Evolutionary conservation across 805 yeast species (phyloP).

Genomic region (Candida namnaoensis): DNA sequence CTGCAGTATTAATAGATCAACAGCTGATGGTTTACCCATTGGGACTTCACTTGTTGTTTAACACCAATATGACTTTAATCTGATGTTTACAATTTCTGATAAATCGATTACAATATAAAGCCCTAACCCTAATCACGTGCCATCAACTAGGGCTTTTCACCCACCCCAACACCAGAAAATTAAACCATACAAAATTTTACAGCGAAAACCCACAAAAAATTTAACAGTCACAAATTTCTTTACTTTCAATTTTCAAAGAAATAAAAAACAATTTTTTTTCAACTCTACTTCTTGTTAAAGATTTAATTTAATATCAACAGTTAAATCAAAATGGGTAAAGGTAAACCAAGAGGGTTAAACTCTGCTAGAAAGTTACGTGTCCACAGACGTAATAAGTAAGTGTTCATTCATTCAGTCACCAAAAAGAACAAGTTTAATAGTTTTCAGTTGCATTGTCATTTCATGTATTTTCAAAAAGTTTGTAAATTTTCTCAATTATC

Average conservation of each 20-base stretch:
- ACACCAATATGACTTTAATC: too few relatives aligned
- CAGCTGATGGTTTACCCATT: constrained; percentile 7
- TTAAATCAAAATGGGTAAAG: constrained; percentile 83
- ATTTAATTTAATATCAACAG: constrained; percentile 10
- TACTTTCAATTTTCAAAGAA: background rate
- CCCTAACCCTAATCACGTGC: too few relatives aligned
- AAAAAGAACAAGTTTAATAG: background rate
- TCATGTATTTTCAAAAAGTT: too few relatives aligned
- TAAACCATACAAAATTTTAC: too few relatives aligned
- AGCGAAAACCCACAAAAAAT: too few relatives aligned
- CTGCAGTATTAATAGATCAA: constrained; percentile 42
- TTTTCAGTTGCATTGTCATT: background rate
- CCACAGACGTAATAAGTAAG: constrained; percentile 95
- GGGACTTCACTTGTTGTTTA: background rate
- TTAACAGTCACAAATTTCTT: background rate
- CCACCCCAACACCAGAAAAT: too few relatives aligned
- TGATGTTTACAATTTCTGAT: too few relatives aligned
- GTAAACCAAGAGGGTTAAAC: constrained; percentile 99
- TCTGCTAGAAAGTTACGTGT: constrained; percentile 99
- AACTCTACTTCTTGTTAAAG: background rate
- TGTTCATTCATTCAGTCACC: constrained; percentile 7
- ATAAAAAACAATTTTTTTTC: too few relatives aligned
- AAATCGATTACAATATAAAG: too few relatives aligned
- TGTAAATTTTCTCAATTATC: too few relatives aligned
- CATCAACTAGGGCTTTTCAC: too few relatives aligned